A percentile compares a stretch with the other conserved stretches of the same genome.
phyloP scores from a whole-genome alignment of 805 yeast species.

The Metschnikowia lunata region DNA sequence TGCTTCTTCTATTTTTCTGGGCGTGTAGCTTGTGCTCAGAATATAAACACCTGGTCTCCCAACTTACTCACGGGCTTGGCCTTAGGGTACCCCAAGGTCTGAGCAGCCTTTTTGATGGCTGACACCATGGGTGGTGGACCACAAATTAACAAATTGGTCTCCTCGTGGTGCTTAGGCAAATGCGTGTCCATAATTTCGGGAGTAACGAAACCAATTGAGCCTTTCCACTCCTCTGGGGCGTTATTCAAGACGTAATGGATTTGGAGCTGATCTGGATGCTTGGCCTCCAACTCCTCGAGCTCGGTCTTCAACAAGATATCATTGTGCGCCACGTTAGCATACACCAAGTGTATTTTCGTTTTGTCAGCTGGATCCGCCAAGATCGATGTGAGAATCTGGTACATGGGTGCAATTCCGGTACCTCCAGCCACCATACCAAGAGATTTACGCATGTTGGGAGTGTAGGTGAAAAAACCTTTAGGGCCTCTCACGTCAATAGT shows the following conservation, averaged over 20 bases:
- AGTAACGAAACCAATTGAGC: slow-evolving; percentile 77
- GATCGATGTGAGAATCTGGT: slow-evolving; percentile 81
- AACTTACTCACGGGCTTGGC: slow-evolving; percentile 86
- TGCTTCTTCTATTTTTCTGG: too few species aligned
- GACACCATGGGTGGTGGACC: slow-evolving; percentile 94
- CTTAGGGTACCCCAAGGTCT: slow-evolving; percentile 70
- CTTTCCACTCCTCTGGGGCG: slow-evolving; percentile 69
- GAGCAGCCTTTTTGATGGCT: slow-evolving; percentile 76
- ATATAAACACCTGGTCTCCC: slow-evolving; percentile 87
- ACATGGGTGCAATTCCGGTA: slow-evolving; percentile 95
- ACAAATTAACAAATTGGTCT: slow-evolving; percentile 73
- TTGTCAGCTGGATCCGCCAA: slow-evolving; percentile 71
- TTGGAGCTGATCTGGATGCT: slow-evolving; percentile 55
- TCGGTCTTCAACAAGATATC: slow-evolving; percentile 81
- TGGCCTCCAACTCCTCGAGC: slow-evolving; percentile 58
- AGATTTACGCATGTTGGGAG: slow-evolving; percentile 68
- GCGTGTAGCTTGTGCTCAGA: slow-evolving; percentile 34
- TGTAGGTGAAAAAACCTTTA: slow-evolving; percentile 80
- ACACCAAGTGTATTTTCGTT: slow-evolving; percentile 69
- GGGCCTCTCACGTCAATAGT: slow-evolving; percentile 80
- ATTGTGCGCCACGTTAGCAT: slow-evolving; percentile 74
- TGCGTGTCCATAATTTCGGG: slow-evolving; percentile 61
- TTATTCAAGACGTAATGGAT: slow-evolving; percentile 73
- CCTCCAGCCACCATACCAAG: slow-evolving; percentile 96
- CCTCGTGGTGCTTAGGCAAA: slow-evolving; percentile 58